These are phyloP conservation scores for Colletotrichum noveboracense DNA, from an alignment of 2,329 filamentous ascomycete species.

Conservation along the genomic window DNA sequence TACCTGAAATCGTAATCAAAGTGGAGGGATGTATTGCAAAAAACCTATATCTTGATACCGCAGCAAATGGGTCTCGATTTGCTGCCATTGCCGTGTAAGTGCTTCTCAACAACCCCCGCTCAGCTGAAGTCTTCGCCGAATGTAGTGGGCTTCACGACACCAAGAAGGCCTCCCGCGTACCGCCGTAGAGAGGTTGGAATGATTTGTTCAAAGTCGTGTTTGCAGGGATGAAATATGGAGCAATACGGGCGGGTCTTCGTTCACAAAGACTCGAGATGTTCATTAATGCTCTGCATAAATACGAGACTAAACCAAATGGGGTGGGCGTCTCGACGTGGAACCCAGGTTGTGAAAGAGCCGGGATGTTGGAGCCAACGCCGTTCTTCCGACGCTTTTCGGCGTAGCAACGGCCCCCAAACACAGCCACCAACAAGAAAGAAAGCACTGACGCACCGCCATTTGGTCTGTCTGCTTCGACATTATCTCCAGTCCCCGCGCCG, in stretches of 20 bases:
- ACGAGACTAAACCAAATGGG: slow-evolving; percentile 2
- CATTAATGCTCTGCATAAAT: not conserved
- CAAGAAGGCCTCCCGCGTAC: not conserved
- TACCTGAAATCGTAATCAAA: not conserved
- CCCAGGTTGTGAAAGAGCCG: not conserved
- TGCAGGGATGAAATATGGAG: not conserved
- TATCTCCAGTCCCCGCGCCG: not conserved
- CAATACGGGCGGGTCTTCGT: not conserved
- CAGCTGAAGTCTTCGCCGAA: not conserved
- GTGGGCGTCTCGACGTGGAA: not conserved
- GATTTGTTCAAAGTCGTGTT: not conserved
- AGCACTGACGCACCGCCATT: not conserved
- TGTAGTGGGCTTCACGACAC: not conserved
- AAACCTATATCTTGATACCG: not conserved
- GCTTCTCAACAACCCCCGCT: not conserved
- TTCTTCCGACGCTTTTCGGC: not conserved
- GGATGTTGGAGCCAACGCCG: not conserved
- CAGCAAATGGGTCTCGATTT: not conserved
- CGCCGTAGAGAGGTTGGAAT: not conserved
- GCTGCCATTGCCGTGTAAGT: not conserved
- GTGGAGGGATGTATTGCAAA: not conserved
- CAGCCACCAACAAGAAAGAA: not conserved
- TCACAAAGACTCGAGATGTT: not conserved
- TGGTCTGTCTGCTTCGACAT: not conserved
- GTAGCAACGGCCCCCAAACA: not conserved